Conservation (phyloP, 495 filamentous ascomycete species). For the Cercophora samala region DNA sequence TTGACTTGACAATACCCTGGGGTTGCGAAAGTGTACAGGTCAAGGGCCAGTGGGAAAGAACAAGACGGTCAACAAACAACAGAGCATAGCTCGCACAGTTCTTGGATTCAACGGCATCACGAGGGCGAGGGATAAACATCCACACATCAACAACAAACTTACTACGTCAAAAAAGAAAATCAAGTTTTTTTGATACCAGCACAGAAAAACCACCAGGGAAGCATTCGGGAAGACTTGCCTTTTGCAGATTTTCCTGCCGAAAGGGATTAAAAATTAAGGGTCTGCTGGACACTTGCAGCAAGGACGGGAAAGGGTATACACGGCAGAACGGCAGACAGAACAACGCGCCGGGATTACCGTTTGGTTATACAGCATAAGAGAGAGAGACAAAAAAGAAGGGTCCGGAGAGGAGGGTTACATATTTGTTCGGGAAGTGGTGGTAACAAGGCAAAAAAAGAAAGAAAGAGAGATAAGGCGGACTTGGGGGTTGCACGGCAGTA, state of each 20-base stretch:
- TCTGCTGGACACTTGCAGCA: not conserved
- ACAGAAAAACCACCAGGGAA: not conserved
- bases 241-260: not conserved
- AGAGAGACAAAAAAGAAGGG: not conserved
- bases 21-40: too few relatives aligned
- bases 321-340: not conserved
- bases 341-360: not conserved
- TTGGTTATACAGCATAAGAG: not conserved
- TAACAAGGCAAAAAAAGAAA: too few relatives aligned
- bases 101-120: not conserved
- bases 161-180: too few relatives aligned
- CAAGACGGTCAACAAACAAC: too few relatives aligned
- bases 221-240: not conserved
- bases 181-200: not conserved
- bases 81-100: too few relatives aligned
- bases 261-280: not conserved
- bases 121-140: not conserved
- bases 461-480: not conserved
- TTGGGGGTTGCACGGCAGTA: not conserved
- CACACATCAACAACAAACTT: not conserved
- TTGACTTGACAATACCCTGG: too few relatives aligned
- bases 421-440: not conserved
- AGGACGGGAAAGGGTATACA: not conserved
- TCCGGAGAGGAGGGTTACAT: not conserved
- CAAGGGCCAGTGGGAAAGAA: too few relatives aligned